phyloP scores from a whole-genome alignment of 139 green algal genomes.

The Picochlorum sp. region DNA sequence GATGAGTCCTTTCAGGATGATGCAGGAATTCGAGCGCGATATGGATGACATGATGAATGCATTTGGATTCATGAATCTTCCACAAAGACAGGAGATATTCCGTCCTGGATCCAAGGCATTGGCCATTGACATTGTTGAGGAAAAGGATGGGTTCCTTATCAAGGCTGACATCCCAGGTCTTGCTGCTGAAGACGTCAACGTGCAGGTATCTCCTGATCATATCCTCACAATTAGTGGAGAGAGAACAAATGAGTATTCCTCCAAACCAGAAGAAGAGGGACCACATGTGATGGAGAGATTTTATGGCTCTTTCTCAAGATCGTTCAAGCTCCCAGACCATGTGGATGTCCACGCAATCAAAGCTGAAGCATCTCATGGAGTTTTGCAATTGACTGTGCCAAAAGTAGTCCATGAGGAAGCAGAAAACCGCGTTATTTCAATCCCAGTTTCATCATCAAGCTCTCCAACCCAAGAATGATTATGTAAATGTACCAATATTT shows the following conservation, averaged over 20 bases:
- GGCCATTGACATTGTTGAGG: conserved; percentile 7
- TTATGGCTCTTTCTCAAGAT: conserved; percentile 8
- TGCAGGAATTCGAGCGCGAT: conserved; percentile 1
- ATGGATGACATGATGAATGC: conserved; percentile 15
- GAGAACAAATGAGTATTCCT: neutral
- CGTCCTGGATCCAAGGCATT: neutral
- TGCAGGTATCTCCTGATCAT: conserved; percentile 9
- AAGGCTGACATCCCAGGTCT: conserved; percentile 10
- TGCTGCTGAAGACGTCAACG: neutral
- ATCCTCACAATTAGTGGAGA: conserved; percentile 12
- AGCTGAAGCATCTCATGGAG: conserved; percentile 4
- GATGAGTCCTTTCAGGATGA: conserved; percentile 1
- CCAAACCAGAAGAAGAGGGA: conserved; percentile 5
- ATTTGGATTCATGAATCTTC: conserved; percentile 11
- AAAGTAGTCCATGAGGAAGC: neutral
- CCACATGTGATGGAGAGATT: conserved; percentile 4
- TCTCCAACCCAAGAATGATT: no score
- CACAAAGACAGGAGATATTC: neutral
- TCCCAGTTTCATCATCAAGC: neutral
- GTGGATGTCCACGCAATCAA: conserved; percentile 6
- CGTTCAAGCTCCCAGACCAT: conserved; percentile 15
- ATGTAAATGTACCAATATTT: no score
- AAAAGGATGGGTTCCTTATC: neutral
- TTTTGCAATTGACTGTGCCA: conserved; percentile 4
- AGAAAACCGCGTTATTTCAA: conserved; percentile 1